phyloP scores from a whole-genome alignment of 2,329 filamentous ascomycete species.

The Fusarium vanettenii region DNA sequence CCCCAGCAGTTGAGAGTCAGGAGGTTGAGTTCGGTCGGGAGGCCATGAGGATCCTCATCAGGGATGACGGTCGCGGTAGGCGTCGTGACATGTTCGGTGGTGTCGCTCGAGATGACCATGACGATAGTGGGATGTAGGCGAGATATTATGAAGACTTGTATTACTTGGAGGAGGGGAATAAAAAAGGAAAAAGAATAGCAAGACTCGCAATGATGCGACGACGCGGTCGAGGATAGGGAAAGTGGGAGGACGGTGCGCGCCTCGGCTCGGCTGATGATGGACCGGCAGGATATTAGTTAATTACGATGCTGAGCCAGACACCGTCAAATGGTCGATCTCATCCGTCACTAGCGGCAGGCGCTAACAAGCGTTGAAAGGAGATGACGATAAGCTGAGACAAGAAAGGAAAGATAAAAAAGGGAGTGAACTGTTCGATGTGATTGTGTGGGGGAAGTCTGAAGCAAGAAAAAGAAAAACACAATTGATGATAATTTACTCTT shows the following conservation, averaged over 20 bases:
- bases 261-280: constrained; percentile 17
- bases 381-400: background rate
- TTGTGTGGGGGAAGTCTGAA: constrained; percentile 1
- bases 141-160: constrained; percentile 1
- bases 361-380: constrained; percentile 12
- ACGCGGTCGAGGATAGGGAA: background rate
- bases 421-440: background rate
- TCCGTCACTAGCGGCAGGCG: constrained; percentile 15
- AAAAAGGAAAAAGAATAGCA: background rate
- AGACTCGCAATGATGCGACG: constrained; percentile 2
- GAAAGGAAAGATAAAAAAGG: constrained; percentile 6
- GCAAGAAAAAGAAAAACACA: background rate
- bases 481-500: constrained; percentile 14
- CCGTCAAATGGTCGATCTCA: background rate
- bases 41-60: constrained; percentile 43
- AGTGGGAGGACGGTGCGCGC: constrained; percentile 14
- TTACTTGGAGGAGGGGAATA: background rate
- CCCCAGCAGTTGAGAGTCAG: constrained; percentile 98
- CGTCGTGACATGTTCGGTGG: constrained; percentile 31
- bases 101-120: constrained; percentile 38
- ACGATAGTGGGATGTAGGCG: constrained; percentile 25
- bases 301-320: constrained; percentile 25
- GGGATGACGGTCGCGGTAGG: constrained; percentile 29
- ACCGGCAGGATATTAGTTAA: constrained; percentile 32
- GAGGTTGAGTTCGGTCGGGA: constrained; percentile 75